A percentile compares a stretch with the other conserved stretches of the same genome.
Evolutionary conservation across 2,329 filamentous ascomycete species (phyloP).

Genomic region (Fusarium stilboides): DNA sequence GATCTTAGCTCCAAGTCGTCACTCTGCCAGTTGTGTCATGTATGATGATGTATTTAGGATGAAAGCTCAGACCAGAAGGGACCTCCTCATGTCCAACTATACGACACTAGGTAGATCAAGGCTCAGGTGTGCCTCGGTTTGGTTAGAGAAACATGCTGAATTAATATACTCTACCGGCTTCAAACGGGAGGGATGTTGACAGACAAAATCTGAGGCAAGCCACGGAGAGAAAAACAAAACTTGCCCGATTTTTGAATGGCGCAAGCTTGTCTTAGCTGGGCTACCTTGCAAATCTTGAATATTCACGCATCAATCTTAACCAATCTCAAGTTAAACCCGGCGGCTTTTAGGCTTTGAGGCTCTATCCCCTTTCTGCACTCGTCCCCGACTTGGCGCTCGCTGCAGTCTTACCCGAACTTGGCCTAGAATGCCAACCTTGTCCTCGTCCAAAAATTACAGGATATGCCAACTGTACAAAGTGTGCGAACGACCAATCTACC

Average conservation of each 20-base stretch:
- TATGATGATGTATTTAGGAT: conserved; percentile 36
- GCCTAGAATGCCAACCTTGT: conserved; percentile 41
- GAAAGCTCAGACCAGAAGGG: conserved; percentile 38
- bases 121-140: conserved; percentile 34
- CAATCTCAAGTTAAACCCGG: conserved; percentile 33
- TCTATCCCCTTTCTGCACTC: conserved; percentile 44
- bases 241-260: conserved; percentile 22
- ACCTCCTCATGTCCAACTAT: conserved; percentile 26
- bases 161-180: conserved; percentile 15
- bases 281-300: conserved; percentile 30
- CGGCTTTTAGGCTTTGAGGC: conserved; percentile 32
- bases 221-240: conserved; percentile 29
- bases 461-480: conserved; percentile 13
- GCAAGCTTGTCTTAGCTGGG: conserved; percentile 1
- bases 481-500: conserved; percentile 20
- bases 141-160: background rate
- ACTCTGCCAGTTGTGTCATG: conserved; percentile 31
- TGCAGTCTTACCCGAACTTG: conserved; percentile 35
- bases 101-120: conserved; percentile 33
- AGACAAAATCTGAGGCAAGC: conserved; percentile 17
- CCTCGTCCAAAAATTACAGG: conserved; percentile 31
- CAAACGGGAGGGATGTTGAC: conserved; percentile 2
- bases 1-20: conserved; percentile 45
- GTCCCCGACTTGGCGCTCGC: conserved; percentile 44
- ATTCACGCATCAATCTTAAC: conserved; percentile 41